Evolutionary conservation across 2,329 filamentous ascomycete species (phyloP).

Genomic region (Phialophora macrospora): DNA sequence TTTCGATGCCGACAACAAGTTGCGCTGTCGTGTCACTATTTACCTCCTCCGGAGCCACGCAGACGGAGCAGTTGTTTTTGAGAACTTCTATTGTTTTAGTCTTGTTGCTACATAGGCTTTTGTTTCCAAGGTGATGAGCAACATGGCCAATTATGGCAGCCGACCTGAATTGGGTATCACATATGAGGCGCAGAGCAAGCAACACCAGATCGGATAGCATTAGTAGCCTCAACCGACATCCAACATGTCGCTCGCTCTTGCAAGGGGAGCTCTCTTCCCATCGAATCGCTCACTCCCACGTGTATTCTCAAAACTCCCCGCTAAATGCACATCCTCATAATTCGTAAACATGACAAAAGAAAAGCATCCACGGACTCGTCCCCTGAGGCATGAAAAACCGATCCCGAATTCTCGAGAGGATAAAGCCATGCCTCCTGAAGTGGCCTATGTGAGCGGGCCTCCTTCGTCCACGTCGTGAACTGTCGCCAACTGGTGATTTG

Average conservation of each 20-base stretch:
- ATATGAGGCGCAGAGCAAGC: constrained; percentile 13
- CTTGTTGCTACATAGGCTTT: constrained; percentile 20
- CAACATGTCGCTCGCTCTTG: constrained; percentile 4
- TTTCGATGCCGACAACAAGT: background rate
- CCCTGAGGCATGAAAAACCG: constrained; percentile 50
- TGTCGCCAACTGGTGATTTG: constrained; percentile 26
- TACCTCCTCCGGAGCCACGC: background rate
- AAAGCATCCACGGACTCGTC: constrained; percentile 29
- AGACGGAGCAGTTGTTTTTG: background rate
- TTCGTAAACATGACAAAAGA: constrained; percentile 31
- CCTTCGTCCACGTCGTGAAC: constrained; percentile 29
- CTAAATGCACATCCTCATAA: constrained; percentile 32
- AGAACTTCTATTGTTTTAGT: constrained; percentile 14
- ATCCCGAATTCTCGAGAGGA: constrained; percentile 50
- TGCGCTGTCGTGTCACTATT: background rate
- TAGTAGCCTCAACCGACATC: constrained; percentile 14
- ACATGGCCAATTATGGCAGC: constrained; percentile 14
- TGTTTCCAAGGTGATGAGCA: constrained; percentile 19
- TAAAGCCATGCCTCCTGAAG: constrained; percentile 52
- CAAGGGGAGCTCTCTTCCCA: background rate
- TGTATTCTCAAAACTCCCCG: constrained; percentile 29
- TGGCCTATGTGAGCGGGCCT: constrained; percentile 38
- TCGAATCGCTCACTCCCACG: constrained; percentile 15
- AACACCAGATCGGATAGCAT: constrained; percentile 6
- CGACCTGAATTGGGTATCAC: constrained; percentile 16